Conservation (phyloP, 495 filamentous ascomycete species). For the Aspergillus baeticus region DNA sequence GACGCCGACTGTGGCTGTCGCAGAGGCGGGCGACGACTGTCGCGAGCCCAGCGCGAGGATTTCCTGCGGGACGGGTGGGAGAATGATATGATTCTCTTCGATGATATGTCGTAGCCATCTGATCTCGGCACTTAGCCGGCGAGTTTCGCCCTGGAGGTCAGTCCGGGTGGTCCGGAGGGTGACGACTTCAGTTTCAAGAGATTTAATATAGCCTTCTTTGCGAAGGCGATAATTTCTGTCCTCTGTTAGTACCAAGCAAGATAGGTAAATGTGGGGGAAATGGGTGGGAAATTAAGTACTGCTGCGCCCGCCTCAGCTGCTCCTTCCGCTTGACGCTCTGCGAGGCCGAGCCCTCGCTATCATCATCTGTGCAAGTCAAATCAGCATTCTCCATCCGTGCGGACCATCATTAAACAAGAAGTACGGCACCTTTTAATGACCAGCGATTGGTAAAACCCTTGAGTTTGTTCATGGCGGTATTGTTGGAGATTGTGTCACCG, state of each 20-base stretch:
- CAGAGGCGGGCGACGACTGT: not conserved
- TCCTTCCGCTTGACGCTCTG: not conserved
- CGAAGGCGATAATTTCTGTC: constrained; percentile 2
- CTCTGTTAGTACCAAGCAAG: not conserved
- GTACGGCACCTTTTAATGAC: not conserved
- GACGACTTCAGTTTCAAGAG: not conserved
- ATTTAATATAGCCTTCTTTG: constrained; percentile 4
- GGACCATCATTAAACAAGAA: too few species aligned
- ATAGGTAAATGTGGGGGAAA: not conserved
- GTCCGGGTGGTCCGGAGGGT: not conserved
- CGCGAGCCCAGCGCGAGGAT: not conserved
- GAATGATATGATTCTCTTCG: not conserved
- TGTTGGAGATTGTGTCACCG: too few species aligned
- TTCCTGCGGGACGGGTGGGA: not conserved
- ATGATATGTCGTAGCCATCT: not conserved
- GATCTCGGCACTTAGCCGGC: not conserved
- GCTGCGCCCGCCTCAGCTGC: constrained; percentile 1
- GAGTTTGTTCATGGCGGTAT: not conserved
- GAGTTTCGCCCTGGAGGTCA: not conserved
- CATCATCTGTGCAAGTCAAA: not conserved
- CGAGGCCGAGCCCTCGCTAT: not conserved
- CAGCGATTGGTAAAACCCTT: not conserved
- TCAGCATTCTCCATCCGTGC: too few species aligned
- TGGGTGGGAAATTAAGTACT: not conserved
- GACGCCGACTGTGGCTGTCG: not conserved